Evolutionary conservation across 2,329 filamentous ascomycete genomes (phyloP).

Genomic region (Chaetomium olivaceum): DNA sequence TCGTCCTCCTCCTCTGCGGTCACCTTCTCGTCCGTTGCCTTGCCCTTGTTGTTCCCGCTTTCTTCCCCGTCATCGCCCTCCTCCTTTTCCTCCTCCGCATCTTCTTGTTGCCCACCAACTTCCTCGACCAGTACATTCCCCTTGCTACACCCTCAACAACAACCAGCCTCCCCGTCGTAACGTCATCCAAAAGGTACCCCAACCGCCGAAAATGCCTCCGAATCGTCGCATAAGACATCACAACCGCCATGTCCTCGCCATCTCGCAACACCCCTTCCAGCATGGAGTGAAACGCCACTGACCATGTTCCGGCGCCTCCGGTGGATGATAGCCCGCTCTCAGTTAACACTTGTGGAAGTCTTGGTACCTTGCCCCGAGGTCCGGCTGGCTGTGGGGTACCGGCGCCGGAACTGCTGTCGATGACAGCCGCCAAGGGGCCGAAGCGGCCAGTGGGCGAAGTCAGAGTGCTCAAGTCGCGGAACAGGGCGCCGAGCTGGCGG

Average conservation of each 20-base stretch:
- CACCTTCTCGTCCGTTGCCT: constrained; percentile 2
- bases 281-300: constrained; percentile 56
- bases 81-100: constrained; percentile 41
- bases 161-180: constrained; percentile 54
- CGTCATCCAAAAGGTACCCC: constrained; percentile 51
- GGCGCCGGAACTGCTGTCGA: constrained; percentile 29
- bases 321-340: constrained; percentile 12
- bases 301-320: constrained; percentile 50
- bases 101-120: not conserved
- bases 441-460: constrained; percentile 51
- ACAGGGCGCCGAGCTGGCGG: constrained; percentile 50
- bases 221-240: constrained; percentile 58
- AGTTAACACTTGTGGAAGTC: not conserved
- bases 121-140: constrained; percentile 50
- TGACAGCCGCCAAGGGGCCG: constrained; percentile 45
- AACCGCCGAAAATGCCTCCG: constrained; percentile 54
- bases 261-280: constrained; percentile 59
- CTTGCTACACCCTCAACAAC: constrained; percentile 55
- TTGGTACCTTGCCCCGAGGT: not conserved
- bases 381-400: not conserved
- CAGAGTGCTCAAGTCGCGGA: constrained; percentile 47
- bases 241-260: constrained; percentile 60
- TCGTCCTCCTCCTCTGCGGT: constrained; percentile 22
- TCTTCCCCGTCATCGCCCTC: constrained; percentile 40
- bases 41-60: not conserved